phyloP scores from a whole-genome alignment of 2,329 filamentous ascomycete species.

The Penicillium frequentans region DNA sequence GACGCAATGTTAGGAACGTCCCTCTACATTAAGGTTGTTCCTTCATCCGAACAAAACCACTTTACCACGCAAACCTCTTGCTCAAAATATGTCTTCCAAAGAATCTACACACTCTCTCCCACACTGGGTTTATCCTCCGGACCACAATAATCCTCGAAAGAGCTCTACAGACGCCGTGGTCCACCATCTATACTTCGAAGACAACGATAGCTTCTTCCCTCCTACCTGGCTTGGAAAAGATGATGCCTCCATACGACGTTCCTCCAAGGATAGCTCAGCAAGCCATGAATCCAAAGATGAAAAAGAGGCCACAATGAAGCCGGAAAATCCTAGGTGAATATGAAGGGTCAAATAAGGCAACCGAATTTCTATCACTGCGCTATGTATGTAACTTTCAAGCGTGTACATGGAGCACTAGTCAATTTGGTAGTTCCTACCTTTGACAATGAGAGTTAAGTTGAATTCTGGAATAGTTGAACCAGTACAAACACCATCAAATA shows the following conservation, averaged over 20 bases:
- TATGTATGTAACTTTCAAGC: no score
- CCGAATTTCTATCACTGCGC: no score
- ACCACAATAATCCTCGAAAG: neutral
- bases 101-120: neutral
- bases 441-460: neutral
- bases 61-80: neutral
- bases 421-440: neutral
- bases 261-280: constrained; percentile 7
- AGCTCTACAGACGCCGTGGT: constrained; percentile 21
- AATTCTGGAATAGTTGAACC: neutral
- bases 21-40: neutral
- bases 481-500: neutral
- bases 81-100: neutral
- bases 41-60: neutral
- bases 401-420: no score
- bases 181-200: constrained; percentile 37
- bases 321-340: constrained; percentile 1
- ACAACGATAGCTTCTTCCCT: constrained; percentile 38
- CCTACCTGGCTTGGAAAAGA: constrained; percentile 29
- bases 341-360: neutral
- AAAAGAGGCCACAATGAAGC: neutral
- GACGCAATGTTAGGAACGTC: neutral
- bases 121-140: neutral
- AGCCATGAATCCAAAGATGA: constrained; percentile 3
- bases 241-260: constrained; percentile 2